Conservation (phyloP, 2,329 filamentous ascomycete species). For the Lizonia empirigonia region DNA sequence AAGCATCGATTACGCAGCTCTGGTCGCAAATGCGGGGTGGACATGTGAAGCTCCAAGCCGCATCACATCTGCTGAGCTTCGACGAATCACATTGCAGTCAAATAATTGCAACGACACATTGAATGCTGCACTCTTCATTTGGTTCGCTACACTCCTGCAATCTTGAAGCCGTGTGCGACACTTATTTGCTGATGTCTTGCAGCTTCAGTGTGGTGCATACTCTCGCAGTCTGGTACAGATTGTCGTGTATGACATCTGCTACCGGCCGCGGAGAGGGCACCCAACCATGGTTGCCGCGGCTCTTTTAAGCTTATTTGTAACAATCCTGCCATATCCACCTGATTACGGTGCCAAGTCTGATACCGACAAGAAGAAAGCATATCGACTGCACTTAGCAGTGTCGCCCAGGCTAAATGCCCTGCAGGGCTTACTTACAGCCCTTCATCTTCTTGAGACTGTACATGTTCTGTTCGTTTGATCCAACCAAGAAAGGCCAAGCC, state of each 20-base stretch:
- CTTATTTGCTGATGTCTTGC: slow-evolving; percentile 3
- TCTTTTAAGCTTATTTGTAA: slow-evolving; percentile 1
- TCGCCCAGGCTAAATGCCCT: background rate
- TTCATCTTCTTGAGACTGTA: background rate
- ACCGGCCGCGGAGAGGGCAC: slow-evolving; percentile 31
- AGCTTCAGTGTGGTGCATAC: slow-evolving; percentile 1
- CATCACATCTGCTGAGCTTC: slow-evolving; percentile 19
- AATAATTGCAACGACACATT: slow-evolving; percentile 23
- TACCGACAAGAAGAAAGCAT: background rate
- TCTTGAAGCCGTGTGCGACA: slow-evolving; percentile 7
- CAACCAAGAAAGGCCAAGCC: background rate
- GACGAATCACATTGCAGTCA: slow-evolving; percentile 26
- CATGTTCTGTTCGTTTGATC: background rate
- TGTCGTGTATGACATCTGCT: slow-evolving; percentile 17
- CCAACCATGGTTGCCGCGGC: slow-evolving; percentile 2
- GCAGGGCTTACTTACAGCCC: background rate
- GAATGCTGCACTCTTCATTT: slow-evolving; percentile 1
- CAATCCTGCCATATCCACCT: slow-evolving; percentile 4
- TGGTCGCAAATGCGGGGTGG: slow-evolving; percentile 33
- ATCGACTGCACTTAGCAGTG: slow-evolving; percentile 7
- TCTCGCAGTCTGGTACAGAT: slow-evolving; percentile 5
- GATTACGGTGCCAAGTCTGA: slow-evolving; percentile 3
- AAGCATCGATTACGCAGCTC: background rate
- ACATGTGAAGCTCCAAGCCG: slow-evolving; percentile 33
- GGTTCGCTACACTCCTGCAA: slow-evolving; percentile 13